Evolutionary conservation across 2,329 filamentous ascomycete species (phyloP).

Genomic region (Lithohypha guttulata): DNA sequence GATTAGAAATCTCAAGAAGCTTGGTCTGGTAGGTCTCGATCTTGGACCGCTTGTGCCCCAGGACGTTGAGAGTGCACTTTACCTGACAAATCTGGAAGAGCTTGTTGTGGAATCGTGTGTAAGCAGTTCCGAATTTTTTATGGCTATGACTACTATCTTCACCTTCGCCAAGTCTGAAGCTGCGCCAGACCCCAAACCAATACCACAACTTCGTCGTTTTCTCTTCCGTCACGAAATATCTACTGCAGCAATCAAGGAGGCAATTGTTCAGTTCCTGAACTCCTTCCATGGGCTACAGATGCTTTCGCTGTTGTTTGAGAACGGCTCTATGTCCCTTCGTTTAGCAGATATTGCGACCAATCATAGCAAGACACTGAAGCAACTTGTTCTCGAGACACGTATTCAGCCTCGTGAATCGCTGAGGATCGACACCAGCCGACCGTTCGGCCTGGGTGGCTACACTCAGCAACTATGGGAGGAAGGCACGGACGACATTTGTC

Average conservation of each 20-base stretch:
- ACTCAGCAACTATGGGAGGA: conserved; percentile 21
- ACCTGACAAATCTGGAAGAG: conserved; percentile 17
- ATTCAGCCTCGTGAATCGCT: conserved; percentile 22
- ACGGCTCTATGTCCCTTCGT: conserved; percentile 17
- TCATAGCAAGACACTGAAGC: conserved; percentile 19
- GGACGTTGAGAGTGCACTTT: conserved; percentile 13
- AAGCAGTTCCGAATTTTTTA: conserved; percentile 16
- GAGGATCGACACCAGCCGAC: conserved; percentile 19
- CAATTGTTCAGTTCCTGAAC: conserved; percentile 16
- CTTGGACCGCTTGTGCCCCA: conserved; percentile 13
- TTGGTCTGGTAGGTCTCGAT: conserved; percentile 17
- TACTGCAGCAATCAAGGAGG: conserved; percentile 15
- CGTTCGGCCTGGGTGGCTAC: conserved; percentile 21
- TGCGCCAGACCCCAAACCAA: conserved; percentile 12
- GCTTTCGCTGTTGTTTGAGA: conserved; percentile 21
- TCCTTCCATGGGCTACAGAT: conserved; percentile 20
- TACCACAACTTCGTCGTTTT: conserved; percentile 16
- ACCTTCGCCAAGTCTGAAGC: conserved; percentile 14
- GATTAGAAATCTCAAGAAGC: conserved; percentile 14
- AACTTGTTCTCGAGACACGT: conserved; percentile 20
- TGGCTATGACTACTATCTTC: conserved; percentile 15
- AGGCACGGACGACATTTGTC: conserved; percentile 19
- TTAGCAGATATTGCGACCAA: conserved; percentile 15
- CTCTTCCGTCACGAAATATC: conserved; percentile 19
- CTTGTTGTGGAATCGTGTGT: conserved; percentile 19